Evolutionary conservation across 371 early-diverging fungal species (phyloP), one percentile per base, ranked within the genome.

Genomic region (Mortierella sp.): DNA sequence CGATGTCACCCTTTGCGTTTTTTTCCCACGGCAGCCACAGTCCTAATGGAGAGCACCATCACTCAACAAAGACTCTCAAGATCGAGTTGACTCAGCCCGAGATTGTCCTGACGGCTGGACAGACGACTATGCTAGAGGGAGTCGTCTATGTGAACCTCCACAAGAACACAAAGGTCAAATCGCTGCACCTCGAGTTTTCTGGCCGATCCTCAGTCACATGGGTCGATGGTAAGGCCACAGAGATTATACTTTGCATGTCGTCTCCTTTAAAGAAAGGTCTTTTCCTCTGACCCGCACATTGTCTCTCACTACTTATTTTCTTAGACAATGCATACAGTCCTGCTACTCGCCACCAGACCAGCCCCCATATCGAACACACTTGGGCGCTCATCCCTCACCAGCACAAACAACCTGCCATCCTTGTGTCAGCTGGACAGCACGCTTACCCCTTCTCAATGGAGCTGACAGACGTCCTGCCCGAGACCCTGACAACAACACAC

Each of bases 371-470:
- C 29, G 79, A 78, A 39, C 83, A 83, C 48, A 66, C 73, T 4
- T 83, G 83, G 83, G 16, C 68, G 0, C n/a, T 83, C 13, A 72
- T 83, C 67, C 44, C 74, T 24, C 78, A 78, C 24, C 68, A 64
- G 1, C 68, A 71, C 79, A 83, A 83, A 37, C 78, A 77, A 31
- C 66, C 79, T 9, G 19, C 76, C 1, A 78, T 73, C 2, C 45
- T 72, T 19, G 67, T 87, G 41, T 37, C 43, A 29, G 79, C 80
- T 4, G 88, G 89, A 47, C 85, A 86, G 64, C 81, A 88, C 50
- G 74, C 86, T 26, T 88, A 80, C 66, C 74, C 85, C 1, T 88
- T 88, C 70, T 76, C 80, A 64, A 77, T 88, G 52, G 79, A 85
- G 8, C 68, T 88, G 41, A 86, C 89, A 1, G 70, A 76, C 11